Base-by-base conservation (phyloP, 169 alveolate genomes). In the Plasmodium vivax region DNA sequence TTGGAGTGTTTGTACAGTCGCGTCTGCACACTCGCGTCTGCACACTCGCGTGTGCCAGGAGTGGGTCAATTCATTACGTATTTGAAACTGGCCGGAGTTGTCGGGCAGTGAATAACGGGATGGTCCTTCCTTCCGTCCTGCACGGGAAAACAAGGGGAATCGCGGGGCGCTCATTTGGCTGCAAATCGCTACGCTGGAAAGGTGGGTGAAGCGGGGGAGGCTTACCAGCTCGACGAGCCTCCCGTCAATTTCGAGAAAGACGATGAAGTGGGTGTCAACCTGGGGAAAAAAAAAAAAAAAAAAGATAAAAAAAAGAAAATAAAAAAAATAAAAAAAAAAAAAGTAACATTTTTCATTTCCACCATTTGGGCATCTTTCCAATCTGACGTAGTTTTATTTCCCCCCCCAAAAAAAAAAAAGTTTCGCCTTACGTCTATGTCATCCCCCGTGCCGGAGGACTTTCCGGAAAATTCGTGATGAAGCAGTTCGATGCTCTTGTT, bases 201-300 rank as follows among this genome's bases (percentile, higher is more conserved):
- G 45, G 58, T 16, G 30, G 23, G 38, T 80, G 34, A 80, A 80
- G 36, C 30, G 2, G 45, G 43, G 12, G 43, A 6, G 43, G 9
- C 58, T 75, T 87, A 87, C 94, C 72, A 87, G 43, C 54, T 87
- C 87, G 68, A 87, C 27, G 54, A 87, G 82, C 41, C 32, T 27
- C 14, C 87, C 87, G 43, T 87, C 58, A 32, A 75, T 38, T 75
- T 87, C 88, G 47, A 87, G 12, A 38, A 87, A 87, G 9, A 74
- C 94, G 80, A 87, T 87, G 38, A 77, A 87, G 43, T 87, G 94
- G 58, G 94, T 87, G 12, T 87, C 94, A 77, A 87, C 62, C 94
- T 87, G 80, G 62, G 23, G 12, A 6, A 54, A 54, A 54, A 16
- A 16, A 54, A 54, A 9, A 54, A 16, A 9, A 58, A 54, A 16